These are phyloP conservation scores for Exophiala alcalophila DNA, from an alignment of 2,329 filamentous ascomycete species.

Conservation along the genomic window DNA sequence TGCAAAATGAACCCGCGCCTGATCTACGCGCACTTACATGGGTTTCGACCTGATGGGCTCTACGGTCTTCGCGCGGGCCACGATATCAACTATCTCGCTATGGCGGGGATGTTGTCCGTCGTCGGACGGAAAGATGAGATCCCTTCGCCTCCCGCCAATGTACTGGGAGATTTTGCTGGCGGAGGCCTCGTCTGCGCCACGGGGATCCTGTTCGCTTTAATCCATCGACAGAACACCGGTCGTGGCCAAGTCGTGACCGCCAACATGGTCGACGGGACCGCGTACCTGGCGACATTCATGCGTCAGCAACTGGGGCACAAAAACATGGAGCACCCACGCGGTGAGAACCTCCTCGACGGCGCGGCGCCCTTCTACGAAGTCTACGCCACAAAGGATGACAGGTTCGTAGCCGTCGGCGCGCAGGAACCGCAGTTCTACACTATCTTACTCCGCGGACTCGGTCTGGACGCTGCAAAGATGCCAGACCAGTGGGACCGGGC, in stretches of 20 bases:
- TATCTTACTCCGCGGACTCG: slow-evolving; percentile 64
- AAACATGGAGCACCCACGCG: slow-evolving; percentile 63
- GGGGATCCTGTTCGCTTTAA: slow-evolving; percentile 74
- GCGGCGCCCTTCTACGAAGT: slow-evolving; percentile 86
- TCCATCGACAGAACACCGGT: slow-evolving; percentile 55
- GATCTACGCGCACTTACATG: slow-evolving; percentile 81
- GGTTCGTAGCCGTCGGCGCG: slow-evolving; percentile 79
- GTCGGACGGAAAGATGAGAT: slow-evolving; percentile 61
- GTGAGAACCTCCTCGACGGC: slow-evolving; percentile 75
- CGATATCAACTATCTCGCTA: slow-evolving; percentile 93
- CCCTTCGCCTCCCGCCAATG: slow-evolving; percentile 78
- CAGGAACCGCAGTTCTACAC: slow-evolving; percentile 82
- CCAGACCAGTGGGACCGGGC: slow-evolving; percentile 54
- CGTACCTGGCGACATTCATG: slow-evolving; percentile 75
- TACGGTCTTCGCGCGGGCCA: slow-evolving; percentile 87
- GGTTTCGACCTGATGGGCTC: slow-evolving; percentile 79
- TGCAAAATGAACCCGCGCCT: slow-evolving; percentile 65
- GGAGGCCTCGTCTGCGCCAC: slow-evolving; percentile 78
- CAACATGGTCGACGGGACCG: slow-evolving; percentile 90
- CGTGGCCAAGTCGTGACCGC: slow-evolving; percentile 85
- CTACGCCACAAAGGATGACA: slow-evolving; percentile 75
- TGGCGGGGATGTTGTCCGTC: slow-evolving; percentile 73
- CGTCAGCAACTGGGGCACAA: slow-evolving; percentile 63
- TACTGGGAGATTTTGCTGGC: slow-evolving; percentile 86
- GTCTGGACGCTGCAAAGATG: slow-evolving; percentile 44